A percentile compares a stretch with the other conserved stretches of the same genome.
Evolutionary conservation across 2,329 filamentous ascomycete species (phyloP).

Genomic region (Pyricularia grisea): DNA sequence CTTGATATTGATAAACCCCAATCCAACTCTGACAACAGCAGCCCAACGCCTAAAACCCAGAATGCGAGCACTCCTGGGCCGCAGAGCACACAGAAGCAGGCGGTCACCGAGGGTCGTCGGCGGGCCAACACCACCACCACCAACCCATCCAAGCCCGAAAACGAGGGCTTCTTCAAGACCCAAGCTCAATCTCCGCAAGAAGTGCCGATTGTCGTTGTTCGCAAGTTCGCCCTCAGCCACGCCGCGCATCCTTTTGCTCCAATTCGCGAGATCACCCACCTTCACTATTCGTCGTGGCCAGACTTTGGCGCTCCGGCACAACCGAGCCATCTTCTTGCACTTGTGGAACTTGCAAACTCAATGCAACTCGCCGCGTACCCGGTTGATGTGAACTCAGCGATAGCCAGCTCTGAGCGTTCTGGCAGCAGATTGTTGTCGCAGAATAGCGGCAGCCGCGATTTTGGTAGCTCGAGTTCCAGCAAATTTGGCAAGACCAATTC

Average conservation of each 20-base stretch:
- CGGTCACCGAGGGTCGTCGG: background rate
- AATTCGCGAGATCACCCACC: conserved; percentile 84
- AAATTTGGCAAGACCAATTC: conserved; percentile 9
- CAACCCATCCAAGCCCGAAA: background rate
- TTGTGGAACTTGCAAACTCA: conserved; percentile 81
- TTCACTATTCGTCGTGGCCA: conserved; percentile 95
- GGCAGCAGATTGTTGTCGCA: conserved; percentile 3
- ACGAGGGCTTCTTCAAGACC: background rate
- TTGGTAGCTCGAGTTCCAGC: background rate
- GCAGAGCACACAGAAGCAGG: conserved; percentile 18
- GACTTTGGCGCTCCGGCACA: conserved; percentile 92
- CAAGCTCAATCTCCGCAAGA: background rate
- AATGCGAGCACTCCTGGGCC: conserved; percentile 9
- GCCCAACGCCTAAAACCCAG: background rate
- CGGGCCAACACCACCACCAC: background rate
- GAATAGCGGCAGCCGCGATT: conserved; percentile 3
- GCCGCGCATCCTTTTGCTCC: conserved; percentile 69
- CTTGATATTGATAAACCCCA: conserved; percentile 56
- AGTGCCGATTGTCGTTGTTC: conserved; percentile 52
- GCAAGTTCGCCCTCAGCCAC: conserved; percentile 80
- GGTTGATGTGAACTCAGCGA: conserved; percentile 12
- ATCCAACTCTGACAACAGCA: conserved; percentile 18
- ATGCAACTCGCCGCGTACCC: conserved; percentile 53
- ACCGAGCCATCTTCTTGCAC: conserved; percentile 72
- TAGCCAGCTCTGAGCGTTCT: conserved; percentile 13